Conservation (phyloP, 176 grass and related monocot species). For the Raddia distichophylla region DNA sequence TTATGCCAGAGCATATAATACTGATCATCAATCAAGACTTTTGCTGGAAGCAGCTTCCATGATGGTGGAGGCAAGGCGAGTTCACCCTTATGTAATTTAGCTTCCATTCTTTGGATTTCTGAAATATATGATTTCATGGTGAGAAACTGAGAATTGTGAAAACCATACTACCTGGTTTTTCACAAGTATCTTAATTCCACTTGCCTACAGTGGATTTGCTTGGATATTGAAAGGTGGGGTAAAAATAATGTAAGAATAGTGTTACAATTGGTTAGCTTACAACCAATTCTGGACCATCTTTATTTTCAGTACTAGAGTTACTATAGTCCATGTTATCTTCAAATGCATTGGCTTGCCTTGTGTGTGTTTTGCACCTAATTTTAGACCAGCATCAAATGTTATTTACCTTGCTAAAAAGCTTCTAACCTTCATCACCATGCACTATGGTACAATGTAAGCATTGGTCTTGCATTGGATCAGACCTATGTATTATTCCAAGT, state of each 20-base stretch:
- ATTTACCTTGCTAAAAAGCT: background rate
- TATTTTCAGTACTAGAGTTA: conserved; percentile 3
- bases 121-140: background rate
- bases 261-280: conserved; percentile 14
- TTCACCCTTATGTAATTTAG: conserved; percentile 15
- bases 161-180: background rate
- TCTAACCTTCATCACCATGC: background rate
- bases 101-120: background rate
- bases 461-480: background rate
- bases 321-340: conserved; percentile 22
- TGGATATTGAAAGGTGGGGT: background rate
- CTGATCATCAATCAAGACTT: conserved; percentile 87
- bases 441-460: background rate
- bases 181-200: background rate
- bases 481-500: background rate
- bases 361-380: conserved; percentile 13
- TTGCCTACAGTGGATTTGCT: background rate
- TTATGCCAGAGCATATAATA: conserved; percentile 95
- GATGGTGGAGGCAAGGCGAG: conserved; percentile 88
- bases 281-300: background rate
- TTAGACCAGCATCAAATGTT: conserved; percentile 4
- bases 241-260: background rate
- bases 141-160: conserved; percentile 7
- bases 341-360: background rate
- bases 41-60: conserved; percentile 92